Evolutionary conservation across 768 basidiomycete genomes (phyloP).

Genomic region (Suillus decipiens): DNA sequence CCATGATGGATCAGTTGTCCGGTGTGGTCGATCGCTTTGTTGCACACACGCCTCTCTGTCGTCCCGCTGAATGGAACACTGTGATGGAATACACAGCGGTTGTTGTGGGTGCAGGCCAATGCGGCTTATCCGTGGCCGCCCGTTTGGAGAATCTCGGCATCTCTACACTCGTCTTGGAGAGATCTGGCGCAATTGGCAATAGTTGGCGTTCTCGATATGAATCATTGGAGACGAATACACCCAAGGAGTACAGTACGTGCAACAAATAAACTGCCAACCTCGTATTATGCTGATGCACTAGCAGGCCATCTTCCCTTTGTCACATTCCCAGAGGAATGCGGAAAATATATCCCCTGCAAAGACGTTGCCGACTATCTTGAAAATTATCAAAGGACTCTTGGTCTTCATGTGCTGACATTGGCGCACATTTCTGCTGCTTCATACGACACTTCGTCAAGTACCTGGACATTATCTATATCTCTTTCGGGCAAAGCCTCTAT

Average conservation of each 20-base stretch:
- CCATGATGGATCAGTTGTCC: constrained; percentile 6
- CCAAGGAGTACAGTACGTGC: constrained; percentile 11
- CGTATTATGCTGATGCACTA: not conserved
- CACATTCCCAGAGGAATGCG: constrained; percentile 6
- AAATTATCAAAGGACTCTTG: constrained; percentile 13
- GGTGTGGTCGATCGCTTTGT: constrained; percentile 7
- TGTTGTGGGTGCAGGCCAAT: constrained; percentile 44
- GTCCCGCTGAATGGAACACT: constrained; percentile 17
- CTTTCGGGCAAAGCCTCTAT: not conserved
- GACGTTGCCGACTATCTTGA: constrained; percentile 17
- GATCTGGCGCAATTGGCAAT: constrained; percentile 57
- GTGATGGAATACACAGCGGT: constrained; percentile 38
- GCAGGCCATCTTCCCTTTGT: constrained; percentile 12
- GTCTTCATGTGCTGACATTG: constrained; percentile 10
- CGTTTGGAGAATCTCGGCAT: constrained; percentile 47
- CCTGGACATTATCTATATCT: constrained; percentile 5
- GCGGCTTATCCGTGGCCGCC: constrained; percentile 23
- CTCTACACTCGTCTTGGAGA: constrained; percentile 60
- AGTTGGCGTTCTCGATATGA: constrained; percentile 70
- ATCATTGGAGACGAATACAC: constrained; percentile 37
- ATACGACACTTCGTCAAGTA: not conserved
- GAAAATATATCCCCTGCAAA: not conserved
- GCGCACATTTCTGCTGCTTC: not conserved
- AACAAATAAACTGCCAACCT: not conserved
- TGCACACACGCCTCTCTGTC: not conserved